These are phyloP conservation scores for Saccharum officinarum DNA, from an alignment of 176 grass and related monocot genomes.

Conservation along the genomic window DNA sequence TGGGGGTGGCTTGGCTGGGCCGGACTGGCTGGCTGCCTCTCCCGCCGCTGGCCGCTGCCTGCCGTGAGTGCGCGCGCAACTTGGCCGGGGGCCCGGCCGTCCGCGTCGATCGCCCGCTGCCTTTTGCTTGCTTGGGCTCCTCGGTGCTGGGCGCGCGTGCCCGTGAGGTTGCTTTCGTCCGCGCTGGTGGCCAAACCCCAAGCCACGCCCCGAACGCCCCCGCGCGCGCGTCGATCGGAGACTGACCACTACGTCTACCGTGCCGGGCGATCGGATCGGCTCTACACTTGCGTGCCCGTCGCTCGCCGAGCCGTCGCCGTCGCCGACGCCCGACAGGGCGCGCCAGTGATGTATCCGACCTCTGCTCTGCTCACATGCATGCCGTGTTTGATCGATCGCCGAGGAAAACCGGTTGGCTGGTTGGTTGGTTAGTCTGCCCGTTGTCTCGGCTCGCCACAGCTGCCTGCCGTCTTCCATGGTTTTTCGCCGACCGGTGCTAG, in stretches of 20 bases:
- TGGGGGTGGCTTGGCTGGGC: not conserved
- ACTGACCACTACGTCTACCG: not conserved
- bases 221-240: not conserved
- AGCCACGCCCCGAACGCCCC: no score
- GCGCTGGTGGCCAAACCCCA: slow-evolving; percentile 10
- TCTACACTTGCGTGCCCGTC: not conserved
- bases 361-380: slow-evolving; percentile 12
- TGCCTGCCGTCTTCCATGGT: no score
- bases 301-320: not conserved
- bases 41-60: not conserved
- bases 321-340: slow-evolving; percentile 20
- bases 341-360: not conserved
- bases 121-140: not conserved
- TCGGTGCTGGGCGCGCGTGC: slow-evolving; percentile 57
- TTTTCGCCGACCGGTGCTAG: slow-evolving; percentile 4
- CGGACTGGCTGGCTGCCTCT: not conserved
- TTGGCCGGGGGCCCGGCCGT: not conserved
- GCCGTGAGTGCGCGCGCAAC: slow-evolving; percentile 36
- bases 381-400: slow-evolving; percentile 1
- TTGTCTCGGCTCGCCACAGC: not conserved
- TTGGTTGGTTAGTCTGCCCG: not conserved
- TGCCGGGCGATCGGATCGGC: not conserved
- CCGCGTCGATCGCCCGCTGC: not conserved
- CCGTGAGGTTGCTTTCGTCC: slow-evolving; percentile 54
- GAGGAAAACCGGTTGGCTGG: not conserved